Evolutionary conservation across 129 eudicot genomes (phyloP).

Genomic region (Mikania micrantha): DNA sequence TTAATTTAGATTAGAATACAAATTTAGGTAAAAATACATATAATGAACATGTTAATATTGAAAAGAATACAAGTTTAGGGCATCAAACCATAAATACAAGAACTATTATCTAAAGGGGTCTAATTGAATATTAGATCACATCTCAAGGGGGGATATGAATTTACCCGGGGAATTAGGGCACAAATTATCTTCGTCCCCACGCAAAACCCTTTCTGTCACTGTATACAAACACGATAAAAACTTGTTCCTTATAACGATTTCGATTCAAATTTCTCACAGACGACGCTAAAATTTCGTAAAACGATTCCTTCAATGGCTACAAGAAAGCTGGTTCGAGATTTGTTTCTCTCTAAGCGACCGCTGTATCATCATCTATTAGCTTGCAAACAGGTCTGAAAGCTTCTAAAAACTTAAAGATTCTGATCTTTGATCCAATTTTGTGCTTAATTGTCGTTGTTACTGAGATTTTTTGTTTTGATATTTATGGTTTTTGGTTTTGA

Average conservation of each 20-base stretch:
- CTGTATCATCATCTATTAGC: conserved; percentile 25
- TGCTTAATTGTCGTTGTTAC: background rate
- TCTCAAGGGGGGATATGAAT: background rate
- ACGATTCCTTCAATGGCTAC: conserved; percentile 24
- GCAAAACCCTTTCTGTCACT: conserved; percentile 19
- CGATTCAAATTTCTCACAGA: background rate
- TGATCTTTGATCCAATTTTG: background rate
- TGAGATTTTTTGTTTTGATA: background rate
- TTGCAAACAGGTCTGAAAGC: conserved; percentile 19
- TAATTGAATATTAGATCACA: background rate
- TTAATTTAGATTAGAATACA: no score
- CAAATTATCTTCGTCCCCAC: conserved; percentile 34
- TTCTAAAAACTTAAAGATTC: background rate
- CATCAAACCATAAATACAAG: background rate
- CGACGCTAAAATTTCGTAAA: background rate
- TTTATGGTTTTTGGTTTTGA: background rate
- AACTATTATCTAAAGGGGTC: background rate
- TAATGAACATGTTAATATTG: no score
- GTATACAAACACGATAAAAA: conserved; percentile 3
- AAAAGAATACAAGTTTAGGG: no score
- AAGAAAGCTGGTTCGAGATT: conserved; percentile 26
- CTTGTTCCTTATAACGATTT: background rate
- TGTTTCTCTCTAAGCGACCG: conserved; percentile 18
- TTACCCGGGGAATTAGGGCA: conserved; percentile 21
- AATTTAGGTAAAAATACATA: no score